A percentile compares a stretch with the other conserved stretches of the same genome.
Conservation (phyloP, 2,329 filamentous ascomycete genomes). For the Ascosphaera apis region DNA sequence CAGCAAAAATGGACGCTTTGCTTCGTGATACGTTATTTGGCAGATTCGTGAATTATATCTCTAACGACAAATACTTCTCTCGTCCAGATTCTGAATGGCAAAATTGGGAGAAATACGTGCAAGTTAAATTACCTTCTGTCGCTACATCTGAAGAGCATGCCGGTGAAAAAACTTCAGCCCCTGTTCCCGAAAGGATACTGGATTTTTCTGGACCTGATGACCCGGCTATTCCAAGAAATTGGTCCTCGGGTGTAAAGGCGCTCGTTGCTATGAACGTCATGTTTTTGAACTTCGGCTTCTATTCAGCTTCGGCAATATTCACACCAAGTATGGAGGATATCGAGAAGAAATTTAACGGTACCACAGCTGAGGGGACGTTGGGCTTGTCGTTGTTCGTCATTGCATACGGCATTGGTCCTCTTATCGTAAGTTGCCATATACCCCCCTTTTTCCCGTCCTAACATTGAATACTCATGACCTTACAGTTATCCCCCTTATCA, state of each 20-base stretch:
- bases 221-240: conserved; percentile 68
- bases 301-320: conserved; percentile 19
- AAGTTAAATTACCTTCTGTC: no score
- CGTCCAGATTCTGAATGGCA: neutral
- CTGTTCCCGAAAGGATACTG: neutral
- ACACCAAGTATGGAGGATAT: conserved; percentile 26
- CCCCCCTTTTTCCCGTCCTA: neutral
- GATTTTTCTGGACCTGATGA: conserved; percentile 39
- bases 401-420: conserved; percentile 18
- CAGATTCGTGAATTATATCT: neutral
- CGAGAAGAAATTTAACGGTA: conserved; percentile 30
- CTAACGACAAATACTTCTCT: neutral
- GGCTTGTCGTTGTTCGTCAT: conserved; percentile 41
- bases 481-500: conserved; percentile 3
- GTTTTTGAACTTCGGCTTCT: conserved; percentile 5
- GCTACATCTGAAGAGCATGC: neutral
- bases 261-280: conserved; percentile 1
- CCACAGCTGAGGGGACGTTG: conserved; percentile 28
- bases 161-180: neutral
- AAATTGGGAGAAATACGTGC: neutral
- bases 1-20: neutral
- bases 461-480: neutral
- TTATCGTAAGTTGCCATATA: conserved; percentile 3
- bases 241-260: conserved; percentile 19
- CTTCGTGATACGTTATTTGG: neutral